Percentiles rank a stretch among this genome's conserved stretches.
phyloP scores from a whole-genome alignment of 768 basidiomycete species.

The Serpula lacrymans region DNA sequence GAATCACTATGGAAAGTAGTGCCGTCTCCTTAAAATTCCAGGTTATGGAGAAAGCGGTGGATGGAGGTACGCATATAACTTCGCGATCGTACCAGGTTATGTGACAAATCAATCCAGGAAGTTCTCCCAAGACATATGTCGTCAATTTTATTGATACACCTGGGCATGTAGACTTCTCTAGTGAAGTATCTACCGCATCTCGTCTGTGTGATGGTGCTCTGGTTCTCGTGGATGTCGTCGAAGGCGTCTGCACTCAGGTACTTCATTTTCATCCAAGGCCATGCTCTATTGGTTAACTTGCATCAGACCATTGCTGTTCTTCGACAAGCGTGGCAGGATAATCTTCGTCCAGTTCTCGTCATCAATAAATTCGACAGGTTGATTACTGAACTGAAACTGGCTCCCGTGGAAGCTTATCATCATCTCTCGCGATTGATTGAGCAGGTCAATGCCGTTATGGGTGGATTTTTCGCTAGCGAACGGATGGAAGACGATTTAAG shows the following conservation, averaged over 20 bases:
- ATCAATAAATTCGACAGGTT: constrained; percentile 97
- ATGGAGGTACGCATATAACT: constrained; percentile 52
- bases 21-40: constrained; percentile 90
- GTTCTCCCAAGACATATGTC: constrained; percentile 64
- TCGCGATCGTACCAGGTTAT: constrained; percentile 8
- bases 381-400: constrained; percentile 87
- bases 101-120: constrained; percentile 46
- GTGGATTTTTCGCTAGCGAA: constrained; percentile 90
- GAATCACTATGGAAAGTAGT: constrained; percentile 99
- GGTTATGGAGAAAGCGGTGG: constrained; percentile 53
- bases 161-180: constrained; percentile 98
- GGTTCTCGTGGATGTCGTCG: constrained; percentile 93
- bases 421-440: constrained; percentile 93
- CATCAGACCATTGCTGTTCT: constrained; percentile 94
- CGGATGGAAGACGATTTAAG: constrained; percentile 95
- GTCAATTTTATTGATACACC: constrained; percentile 98
- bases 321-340: constrained; percentile 90
- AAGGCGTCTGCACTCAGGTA: constrained; percentile 96
- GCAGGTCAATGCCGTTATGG: constrained; percentile 98
- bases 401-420: constrained; percentile 90
- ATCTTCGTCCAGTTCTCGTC: constrained; percentile 85
- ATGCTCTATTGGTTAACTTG: constrained; percentile 1
- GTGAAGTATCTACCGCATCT: constrained; percentile 93
- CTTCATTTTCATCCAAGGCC: background rate
- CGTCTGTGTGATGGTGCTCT: constrained; percentile 93